Base-by-base conservation (phyloP, 306 rosid genomes). In the Cucurbita ficifolia region DNA sequence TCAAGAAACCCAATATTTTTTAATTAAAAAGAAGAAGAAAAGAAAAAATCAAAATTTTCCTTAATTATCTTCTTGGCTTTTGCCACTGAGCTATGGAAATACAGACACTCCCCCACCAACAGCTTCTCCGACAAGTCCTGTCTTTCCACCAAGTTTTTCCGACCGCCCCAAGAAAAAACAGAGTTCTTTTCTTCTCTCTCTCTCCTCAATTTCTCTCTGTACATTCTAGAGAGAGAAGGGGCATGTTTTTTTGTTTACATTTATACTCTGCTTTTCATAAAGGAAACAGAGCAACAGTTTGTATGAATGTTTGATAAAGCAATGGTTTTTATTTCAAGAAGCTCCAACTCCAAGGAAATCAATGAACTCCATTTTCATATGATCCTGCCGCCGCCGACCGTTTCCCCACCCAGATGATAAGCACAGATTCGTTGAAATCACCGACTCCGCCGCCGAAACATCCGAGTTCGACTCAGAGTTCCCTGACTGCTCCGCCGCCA, bases 261-360 rank as follows among this genome's bases (percentile, higher is more conserved):
- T 63, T 42, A 64, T 24, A 64, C 71, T 64, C 71, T 42, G 9
- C 71, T 64, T 64, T 64, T 64, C 2, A 64, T 64, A 64, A 64
- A 64, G 71, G 5, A 12, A 42, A 64, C 2, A 10, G 5, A 19
- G 33, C 5, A 18, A 62, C 19, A 36, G 45, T 14, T 60, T 60
- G 33, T 16, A 45, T 60, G 45, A 16, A 12, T 58, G 40, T 60
- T 17, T 38, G 33, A 63, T 54, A 54, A 59, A 59, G 9, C 33
- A 8, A 22, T 56, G 6, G 45, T 17, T 39, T 9, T 10, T 42
- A 7, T 17, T 43, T 78, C 76, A 86, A 35, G 60, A 7, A 77
- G 87, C 88, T 79, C 98, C 96, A 8, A 92, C 89, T 75, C 96
- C 98, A 78, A 92, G 98, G 77, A 92, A 92, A 86, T 92, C 98